Base-by-base conservation (phyloP, 495 filamentous ascomycete genomes). In the Penicillium diatomitis region DNA sequence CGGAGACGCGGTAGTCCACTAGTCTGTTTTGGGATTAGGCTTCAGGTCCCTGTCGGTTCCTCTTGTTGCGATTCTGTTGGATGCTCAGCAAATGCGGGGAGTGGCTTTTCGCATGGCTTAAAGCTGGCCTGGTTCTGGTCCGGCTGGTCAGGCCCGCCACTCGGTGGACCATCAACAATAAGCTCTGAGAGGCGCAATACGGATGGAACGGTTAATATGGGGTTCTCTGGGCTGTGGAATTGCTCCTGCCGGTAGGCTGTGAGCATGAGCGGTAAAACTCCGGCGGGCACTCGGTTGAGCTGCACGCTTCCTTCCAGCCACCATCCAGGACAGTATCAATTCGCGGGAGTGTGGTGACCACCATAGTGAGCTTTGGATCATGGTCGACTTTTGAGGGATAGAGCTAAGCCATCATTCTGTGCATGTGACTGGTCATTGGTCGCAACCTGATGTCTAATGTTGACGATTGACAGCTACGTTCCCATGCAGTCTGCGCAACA, bases 231-330 rank as follows among this genome's bases (percentile, higher is more conserved):
- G 40, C 30, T 29, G 30, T 8, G 8, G 12, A 5, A 31, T 30
- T 37, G 33, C 8, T n/a, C 10, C 27, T 28, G 20, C 34, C 8
- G 31, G 12, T 12, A 29, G 40, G 27, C n/a, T 38, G 10, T 12
- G 20, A 43, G 32, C 8, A 20, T 32, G 42, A 42, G 41, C 4
- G 46, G 54, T 51, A 56, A 56, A 56, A 56, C 54, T 56, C 54
- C 54, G 54, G 54, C 50, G 54, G 54, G 51, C 27, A 27, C 5
- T 34, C 31, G 3, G 42, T 47, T 6, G 4, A 30, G 7, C 20
- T 20, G 20, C 20, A 20, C 20, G 1, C 20, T 20, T 20, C 20
- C 20, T 20, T 20, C 20, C 20, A 20, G 20, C 20, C 20, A 20
- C 20, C 20, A 20, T 20, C 20, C 20, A 20, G 20, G 20, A 20